Conservation (phyloP, 1,284 basidiomycete species). For the Ustilago shanxiensis region DNA sequence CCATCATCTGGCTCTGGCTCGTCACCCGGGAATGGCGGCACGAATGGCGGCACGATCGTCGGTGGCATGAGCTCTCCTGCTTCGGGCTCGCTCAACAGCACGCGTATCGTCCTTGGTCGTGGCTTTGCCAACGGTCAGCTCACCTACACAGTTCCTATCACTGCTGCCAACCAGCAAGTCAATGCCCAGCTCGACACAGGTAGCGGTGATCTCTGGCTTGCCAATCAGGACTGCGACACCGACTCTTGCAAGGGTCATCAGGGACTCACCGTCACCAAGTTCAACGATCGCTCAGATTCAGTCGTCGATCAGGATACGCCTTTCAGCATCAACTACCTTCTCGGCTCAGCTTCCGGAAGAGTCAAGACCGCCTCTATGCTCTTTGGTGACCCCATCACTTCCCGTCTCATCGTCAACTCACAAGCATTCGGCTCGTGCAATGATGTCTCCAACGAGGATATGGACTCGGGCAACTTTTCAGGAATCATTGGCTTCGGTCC, state of each 20-base stretch:
- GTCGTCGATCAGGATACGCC: conserved; percentile 44
- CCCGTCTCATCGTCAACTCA: conserved; percentile 43
- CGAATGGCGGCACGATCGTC: background rate
- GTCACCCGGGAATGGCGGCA: conserved; percentile 2
- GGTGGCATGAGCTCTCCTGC: conserved; percentile 34
- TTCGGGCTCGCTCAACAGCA: conserved; percentile 45
- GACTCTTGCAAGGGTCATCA: conserved; percentile 47
- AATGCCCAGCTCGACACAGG: conserved; percentile 63
- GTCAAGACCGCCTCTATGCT: conserved; percentile 54
- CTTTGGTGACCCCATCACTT: conserved; percentile 43
- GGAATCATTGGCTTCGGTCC: conserved; percentile 61
- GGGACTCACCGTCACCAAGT: conserved; percentile 39
- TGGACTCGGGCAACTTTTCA: conserved; percentile 57
- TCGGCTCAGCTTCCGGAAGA: conserved; percentile 51
- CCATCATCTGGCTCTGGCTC: conserved; percentile 6
- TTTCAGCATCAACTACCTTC: conserved; percentile 58
- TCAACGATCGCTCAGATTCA: conserved; percentile 39
- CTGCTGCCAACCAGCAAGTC: conserved; percentile 47
- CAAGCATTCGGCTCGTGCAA: conserved; percentile 59
- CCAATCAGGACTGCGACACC: conserved; percentile 51
- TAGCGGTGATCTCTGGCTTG: conserved; percentile 60
- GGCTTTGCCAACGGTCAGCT: conserved; percentile 57
- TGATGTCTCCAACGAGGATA: conserved; percentile 47
- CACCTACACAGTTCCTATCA: conserved; percentile 57
- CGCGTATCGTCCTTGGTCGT: conserved; percentile 49